Conservation (phyloP, 1,284 basidiomycete genomes). For the Coniferiporia sulphurascens region DNA sequence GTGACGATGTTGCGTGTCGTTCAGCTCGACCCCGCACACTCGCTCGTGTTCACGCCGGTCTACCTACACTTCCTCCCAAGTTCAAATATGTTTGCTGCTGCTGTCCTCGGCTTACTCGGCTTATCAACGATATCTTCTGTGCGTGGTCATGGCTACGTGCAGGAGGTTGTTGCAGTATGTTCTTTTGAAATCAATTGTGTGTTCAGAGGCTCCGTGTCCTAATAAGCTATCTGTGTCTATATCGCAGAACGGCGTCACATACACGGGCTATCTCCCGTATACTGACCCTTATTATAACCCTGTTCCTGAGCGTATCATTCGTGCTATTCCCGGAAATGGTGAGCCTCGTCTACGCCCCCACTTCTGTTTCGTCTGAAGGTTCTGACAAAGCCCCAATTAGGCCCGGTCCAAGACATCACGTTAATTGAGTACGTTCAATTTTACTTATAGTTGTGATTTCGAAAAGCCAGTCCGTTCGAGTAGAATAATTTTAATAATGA, state of each 20-base stretch:
- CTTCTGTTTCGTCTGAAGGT: conserved; percentile 27
- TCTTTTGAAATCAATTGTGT: not conserved
- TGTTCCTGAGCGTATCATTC: conserved; percentile 40
- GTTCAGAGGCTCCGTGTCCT: not conserved
- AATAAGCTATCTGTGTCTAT: not conserved
- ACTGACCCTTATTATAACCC: conserved; percentile 35
- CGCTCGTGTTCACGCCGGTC: too few relatives aligned
- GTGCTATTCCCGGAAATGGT: conserved; percentile 45
- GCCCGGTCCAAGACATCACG: conserved; percentile 27
- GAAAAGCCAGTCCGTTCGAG: not conserved
- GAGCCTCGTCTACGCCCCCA: not conserved
- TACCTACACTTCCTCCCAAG: not conserved
- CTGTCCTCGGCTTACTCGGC: not conserved
- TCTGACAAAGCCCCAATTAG: conserved; percentile 1
- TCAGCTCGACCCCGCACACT: too few relatives aligned
- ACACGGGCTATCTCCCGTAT: conserved; percentile 35
- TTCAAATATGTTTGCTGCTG: not conserved
- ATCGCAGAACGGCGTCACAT: conserved; percentile 22
- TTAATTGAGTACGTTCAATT: conserved; percentile 26
- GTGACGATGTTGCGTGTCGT: too few relatives aligned
- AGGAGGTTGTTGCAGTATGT: conserved; percentile 28
- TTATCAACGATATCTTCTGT: not conserved
- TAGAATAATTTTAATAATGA: conserved; percentile 8
- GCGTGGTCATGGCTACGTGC: conserved; percentile 33
- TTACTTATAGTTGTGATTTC: not conserved